These are phyloP conservation scores for Aurantiochytrium sp. DNA, from an alignment of 108 stramenopile species.

Conservation along the genomic window DNA sequence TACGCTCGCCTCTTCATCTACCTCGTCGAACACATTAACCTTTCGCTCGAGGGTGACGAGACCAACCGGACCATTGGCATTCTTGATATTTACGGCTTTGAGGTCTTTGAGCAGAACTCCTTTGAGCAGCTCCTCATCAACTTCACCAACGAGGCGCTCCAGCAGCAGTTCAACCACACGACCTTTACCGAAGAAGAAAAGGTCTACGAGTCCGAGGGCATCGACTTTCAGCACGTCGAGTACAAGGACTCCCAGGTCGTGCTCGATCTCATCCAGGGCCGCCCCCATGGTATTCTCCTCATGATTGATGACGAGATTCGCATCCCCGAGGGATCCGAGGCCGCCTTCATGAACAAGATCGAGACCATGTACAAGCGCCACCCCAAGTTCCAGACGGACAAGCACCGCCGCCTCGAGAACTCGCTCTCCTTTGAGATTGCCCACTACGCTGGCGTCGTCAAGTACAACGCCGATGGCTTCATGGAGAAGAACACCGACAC, in stretches of 20 bases:
- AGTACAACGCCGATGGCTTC: constrained; percentile 70
- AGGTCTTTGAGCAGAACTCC: constrained; percentile 72
- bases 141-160: constrained; percentile 53
- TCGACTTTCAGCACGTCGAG: constrained; percentile 6
- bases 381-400: constrained; percentile 27
- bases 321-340: constrained; percentile 28
- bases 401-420: constrained; percentile 23
- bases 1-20: constrained; percentile 26
- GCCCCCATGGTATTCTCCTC: constrained; percentile 47
- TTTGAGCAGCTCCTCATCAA: constrained; percentile 78
- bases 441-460: constrained; percentile 80
- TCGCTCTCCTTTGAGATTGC: constrained; percentile 63
- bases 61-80: constrained; percentile 75
- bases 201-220: constrained; percentile 28
- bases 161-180: constrained; percentile 45
- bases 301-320: constrained; percentile 48
- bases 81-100: constrained; percentile 93
- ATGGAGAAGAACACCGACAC: constrained; percentile 81
- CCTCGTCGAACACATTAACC: constrained; percentile 22
- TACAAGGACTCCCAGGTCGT: constrained; percentile 54
- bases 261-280: constrained; percentile 51
- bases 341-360: constrained; percentile 23
- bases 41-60: background rate
- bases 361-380: constrained; percentile 4
- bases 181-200: constrained; percentile 39